Percentiles rank a stretch among this genome's conserved stretches.
Conservation (phyloP, 2,329 filamentous ascomycete species). For the Phoma sp. region DNA sequence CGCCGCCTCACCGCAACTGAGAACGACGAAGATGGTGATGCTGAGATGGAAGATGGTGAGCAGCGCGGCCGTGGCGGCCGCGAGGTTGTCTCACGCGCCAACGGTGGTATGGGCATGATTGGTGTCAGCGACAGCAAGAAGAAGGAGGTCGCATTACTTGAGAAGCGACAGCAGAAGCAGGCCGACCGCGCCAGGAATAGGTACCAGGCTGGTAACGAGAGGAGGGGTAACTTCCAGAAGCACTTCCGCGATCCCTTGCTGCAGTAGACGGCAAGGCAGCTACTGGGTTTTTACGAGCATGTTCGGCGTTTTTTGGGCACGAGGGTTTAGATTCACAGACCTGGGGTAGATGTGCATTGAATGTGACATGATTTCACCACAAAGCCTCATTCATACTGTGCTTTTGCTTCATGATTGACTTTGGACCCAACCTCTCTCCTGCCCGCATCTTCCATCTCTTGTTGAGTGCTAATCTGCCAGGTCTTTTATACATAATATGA, state of each 20-base stretch:
- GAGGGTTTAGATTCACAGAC: background rate
- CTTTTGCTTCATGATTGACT: too few relatives aligned
- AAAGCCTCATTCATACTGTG: too few relatives aligned
- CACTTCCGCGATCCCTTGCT: slow-evolving; percentile 70
- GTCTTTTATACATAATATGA: too few relatives aligned
- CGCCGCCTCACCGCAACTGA: slow-evolving; percentile 66
- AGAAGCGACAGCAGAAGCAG: slow-evolving; percentile 73
- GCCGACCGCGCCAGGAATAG: slow-evolving; percentile 66
- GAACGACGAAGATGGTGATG: slow-evolving; percentile 48
- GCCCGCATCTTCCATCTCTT: too few relatives aligned
- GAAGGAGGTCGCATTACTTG: slow-evolving; percentile 68
- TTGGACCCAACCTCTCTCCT: too few relatives aligned
- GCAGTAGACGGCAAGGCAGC: slow-evolving; percentile 49
- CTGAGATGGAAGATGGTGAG: slow-evolving; percentile 25
- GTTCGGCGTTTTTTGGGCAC: slow-evolving; percentile 16
- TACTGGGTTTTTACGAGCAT: slow-evolving; percentile 6
- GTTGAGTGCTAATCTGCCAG: too few relatives aligned
- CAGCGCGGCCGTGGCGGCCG: slow-evolving; percentile 46
- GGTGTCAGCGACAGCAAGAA: slow-evolving; percentile 80
- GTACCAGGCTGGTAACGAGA: slow-evolving; percentile 74
- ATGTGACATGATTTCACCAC: slow-evolving; percentile 6
- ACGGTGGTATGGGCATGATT: slow-evolving; percentile 78
- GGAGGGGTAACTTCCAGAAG: slow-evolving; percentile 78
- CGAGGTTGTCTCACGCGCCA: slow-evolving; percentile 67
- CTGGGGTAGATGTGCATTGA: slow-evolving; percentile 11